Evolutionary conservation across 2,329 filamentous ascomycete genomes (phyloP).

Genomic region (Scedosporium boydii): DNA sequence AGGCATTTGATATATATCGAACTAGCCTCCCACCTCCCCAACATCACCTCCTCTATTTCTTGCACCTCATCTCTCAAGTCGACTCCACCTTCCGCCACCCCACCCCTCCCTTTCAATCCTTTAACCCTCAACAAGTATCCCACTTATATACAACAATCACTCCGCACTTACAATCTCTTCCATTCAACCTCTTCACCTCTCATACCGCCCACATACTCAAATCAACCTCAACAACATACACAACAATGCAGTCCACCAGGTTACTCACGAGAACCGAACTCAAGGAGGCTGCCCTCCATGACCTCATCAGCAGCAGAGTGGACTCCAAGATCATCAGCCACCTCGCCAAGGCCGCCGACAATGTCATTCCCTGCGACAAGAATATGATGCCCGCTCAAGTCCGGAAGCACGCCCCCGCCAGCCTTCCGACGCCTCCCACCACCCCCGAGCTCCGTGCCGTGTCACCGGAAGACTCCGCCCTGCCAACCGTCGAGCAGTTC

Average conservation of each 20-base stretch:
- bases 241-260: slow-evolving; percentile 5
- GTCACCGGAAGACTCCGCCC: slow-evolving; percentile 36
- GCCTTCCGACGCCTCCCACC: slow-evolving; percentile 39
- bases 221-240: background rate
- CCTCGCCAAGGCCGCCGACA: slow-evolving; percentile 62
- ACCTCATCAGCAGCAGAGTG: slow-evolving; percentile 72
- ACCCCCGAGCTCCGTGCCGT: slow-evolving; percentile 39
- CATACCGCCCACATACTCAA: background rate
- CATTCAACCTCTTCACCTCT: background rate
- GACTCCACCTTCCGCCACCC: background rate
- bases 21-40: background rate
- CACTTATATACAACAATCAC: background rate
- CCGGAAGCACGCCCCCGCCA: slow-evolving; percentile 22
- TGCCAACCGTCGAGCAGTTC: slow-evolving; percentile 82
- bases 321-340: slow-evolving; percentile 68
- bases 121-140: background rate
- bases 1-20: slow-evolving; percentile 1
- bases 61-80: background rate
- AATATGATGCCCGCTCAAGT: slow-evolving; percentile 40
- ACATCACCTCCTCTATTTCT: background rate
- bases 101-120: background rate
- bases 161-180: background rate
- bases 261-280: slow-evolving; percentile 39
- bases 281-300: slow-evolving; percentile 67
- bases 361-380: slow-evolving; percentile 73